A percentile compares a stretch with the other conserved stretches of the same genome.
Evolutionary conservation across 495 filamentous ascomycete genomes (phyloP).

Genomic region (Amphirosellinia nigrospora): DNA sequence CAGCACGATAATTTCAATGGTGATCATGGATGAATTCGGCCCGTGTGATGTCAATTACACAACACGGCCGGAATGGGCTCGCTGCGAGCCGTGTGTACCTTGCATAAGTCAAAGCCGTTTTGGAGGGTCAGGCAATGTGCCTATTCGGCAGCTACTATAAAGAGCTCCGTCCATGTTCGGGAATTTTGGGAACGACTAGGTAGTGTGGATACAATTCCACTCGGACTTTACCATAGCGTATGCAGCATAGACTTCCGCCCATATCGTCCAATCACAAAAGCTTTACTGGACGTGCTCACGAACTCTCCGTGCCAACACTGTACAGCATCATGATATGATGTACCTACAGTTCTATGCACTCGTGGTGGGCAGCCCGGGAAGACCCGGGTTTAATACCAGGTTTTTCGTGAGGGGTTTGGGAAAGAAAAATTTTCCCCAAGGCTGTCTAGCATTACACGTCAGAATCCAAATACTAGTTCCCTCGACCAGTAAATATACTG

Average conservation of each 20-base stretch:
- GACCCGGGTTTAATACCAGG: background rate
- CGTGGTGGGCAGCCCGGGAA: background rate
- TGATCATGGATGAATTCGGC: background rate
- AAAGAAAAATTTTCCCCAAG: constrained; percentile 7
- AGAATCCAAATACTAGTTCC: background rate
- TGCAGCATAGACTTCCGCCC: background rate
- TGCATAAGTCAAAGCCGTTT: constrained; percentile 22
- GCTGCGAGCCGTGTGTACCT: constrained; percentile 28
- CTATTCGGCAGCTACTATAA: constrained; percentile 21
- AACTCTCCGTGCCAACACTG: background rate
- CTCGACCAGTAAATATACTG: background rate
- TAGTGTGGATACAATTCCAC: constrained; percentile 1
- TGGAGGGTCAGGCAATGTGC: constrained; percentile 25
- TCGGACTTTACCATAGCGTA: background rate
- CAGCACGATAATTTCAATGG: background rate
- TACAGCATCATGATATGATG: constrained; percentile 17
- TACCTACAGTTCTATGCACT: background rate
- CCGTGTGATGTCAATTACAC: background rate
- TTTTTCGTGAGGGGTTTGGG: constrained; percentile 11
- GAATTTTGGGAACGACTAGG: background rate
- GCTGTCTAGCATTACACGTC: constrained; percentile 10
- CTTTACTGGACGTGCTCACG: background rate
- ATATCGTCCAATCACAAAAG: background rate
- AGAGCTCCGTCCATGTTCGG: constrained; percentile 12
- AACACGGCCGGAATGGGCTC: background rate